Percentiles rank a stretch among this genome's conserved stretches.
These are phyloP conservation scores for Stellera chamaejasme DNA, from an alignment of 345 rosid genomes.

Conservation along the genomic window DNA sequence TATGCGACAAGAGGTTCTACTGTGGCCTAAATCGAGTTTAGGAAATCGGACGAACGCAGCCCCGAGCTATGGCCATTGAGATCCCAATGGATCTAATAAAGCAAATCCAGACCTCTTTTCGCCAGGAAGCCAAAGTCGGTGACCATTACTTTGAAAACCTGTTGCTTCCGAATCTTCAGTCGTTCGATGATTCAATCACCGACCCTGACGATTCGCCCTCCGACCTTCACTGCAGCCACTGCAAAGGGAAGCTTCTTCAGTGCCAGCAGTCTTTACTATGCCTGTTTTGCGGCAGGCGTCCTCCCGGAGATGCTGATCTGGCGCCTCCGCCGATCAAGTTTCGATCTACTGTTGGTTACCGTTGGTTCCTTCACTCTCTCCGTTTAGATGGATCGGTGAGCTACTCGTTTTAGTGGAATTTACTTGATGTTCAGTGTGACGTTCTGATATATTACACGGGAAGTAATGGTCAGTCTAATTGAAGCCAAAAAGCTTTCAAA, in stretches of 20 bases:
- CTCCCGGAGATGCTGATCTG: slow-evolving; percentile 23
- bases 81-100: slow-evolving; percentile 51
- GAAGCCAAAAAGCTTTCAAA: no score
- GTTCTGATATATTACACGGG: no score
- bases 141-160: slow-evolving; percentile 40
- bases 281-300: slow-evolving; percentile 62
- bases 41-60: no score
- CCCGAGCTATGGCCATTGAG: slow-evolving; percentile 45
- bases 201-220: slow-evolving; percentile 54
- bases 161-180: slow-evolving; percentile 29
- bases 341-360: slow-evolving; percentile 45
- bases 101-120: slow-evolving; percentile 52
- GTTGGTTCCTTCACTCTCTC: slow-evolving; percentile 61
- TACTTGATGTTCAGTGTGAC: no score
- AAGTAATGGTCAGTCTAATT: no score
- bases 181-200: slow-evolving; percentile 36
- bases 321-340: slow-evolving; percentile 64
- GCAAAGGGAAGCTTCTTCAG: slow-evolving; percentile 55
- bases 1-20: no score
- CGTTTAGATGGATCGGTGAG: slow-evolving; percentile 74
- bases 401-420: not conserved
- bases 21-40: no score
- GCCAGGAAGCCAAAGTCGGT: slow-evolving; percentile 45
- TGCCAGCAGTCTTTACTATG: slow-evolving; percentile 56
- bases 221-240: slow-evolving; percentile 57